Base-by-base conservation (phyloP, 1,139 yeast species). In the Debaryomyces psychrophilus region DNA sequence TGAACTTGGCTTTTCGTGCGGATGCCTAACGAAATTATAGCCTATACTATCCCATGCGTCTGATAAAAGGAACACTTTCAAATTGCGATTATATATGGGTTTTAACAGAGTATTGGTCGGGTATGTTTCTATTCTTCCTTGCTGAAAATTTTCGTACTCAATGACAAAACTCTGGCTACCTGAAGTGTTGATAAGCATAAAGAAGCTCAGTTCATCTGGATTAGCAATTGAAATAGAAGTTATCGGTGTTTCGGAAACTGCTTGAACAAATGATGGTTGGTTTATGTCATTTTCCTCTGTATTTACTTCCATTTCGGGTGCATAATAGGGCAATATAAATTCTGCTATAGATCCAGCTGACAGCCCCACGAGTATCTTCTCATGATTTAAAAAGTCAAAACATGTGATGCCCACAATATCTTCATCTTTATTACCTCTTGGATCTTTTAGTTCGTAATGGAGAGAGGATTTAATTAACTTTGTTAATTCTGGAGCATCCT, bases 341-440 rank as follows among this genome's bases (percentile, higher is more conserved):
- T 87, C 95, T 0, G 84, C 85, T 6, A 90, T 64, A 31, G 71
- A 71, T 0, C 97, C 97, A 47, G 81, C 79, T 0, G 74, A 65
- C 6, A 84, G 76, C 0, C 96, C 96, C 27, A 83, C 81, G 1
- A 85, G 59, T 1, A 90, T 57, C 7, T 66, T 69, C 2, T 73
- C 68, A 4, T 71, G 58, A 4, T 81, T 77, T 8, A 82, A 52
- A 70, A 83, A 83, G 54, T 82, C 87, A 53, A 75, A 79, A 14
- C 82, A 66, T 0, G 83, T 72, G 6, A 84, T 77, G 45, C 64
- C 56, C n/a, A 57, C 45, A 6, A 61, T 56, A 2, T 45, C 55
- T 2, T 43, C 42, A 2, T 35, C 43, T 3, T 48, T 42, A 9
- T 46, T 37, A 23, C 43, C 44, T 9, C 54, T 46, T 20, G 53